Evolutionary conservation across 768 basidiomycete genomes (phyloP).

Genomic region (Leucocoprinus sp.): DNA sequence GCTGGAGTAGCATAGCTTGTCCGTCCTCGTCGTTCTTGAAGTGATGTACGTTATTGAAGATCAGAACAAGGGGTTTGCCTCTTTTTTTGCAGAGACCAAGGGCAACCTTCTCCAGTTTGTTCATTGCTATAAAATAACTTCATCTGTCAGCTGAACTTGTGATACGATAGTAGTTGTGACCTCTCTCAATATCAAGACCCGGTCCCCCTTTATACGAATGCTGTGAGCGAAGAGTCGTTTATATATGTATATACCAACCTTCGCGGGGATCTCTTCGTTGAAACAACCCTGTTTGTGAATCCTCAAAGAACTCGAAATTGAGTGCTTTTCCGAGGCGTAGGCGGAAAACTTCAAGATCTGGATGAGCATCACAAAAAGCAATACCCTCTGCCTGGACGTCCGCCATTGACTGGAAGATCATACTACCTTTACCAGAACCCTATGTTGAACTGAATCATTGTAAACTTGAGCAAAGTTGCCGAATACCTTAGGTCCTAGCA

Average conservation of each 20-base stretch:
- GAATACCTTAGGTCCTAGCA: conserved; percentile 69
- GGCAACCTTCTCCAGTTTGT: conserved; percentile 83
- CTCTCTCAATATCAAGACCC: conserved; percentile 74
- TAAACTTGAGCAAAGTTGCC: conserved; percentile 2
- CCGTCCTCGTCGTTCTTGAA: conserved; percentile 76
- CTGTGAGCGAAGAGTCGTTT: neutral
- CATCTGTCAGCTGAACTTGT: neutral
- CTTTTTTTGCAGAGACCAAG: conserved; percentile 47
- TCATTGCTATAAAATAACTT: conserved; percentile 42
- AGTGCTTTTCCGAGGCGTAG: conserved; percentile 79
- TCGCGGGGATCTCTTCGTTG: conserved; percentile 79
- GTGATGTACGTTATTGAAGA: conserved; percentile 73
- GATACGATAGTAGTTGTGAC: conserved; percentile 23
- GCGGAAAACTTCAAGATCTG: conserved; percentile 81
- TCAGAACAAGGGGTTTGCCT: conserved; percentile 66
- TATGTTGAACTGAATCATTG: conserved; percentile 17
- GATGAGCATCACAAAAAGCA: conserved; percentile 76
- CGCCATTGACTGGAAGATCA: conserved; percentile 79
- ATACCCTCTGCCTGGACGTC: conserved; percentile 61
- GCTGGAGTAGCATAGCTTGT: conserved; percentile 69
- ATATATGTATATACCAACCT: conserved; percentile 27
- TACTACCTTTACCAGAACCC: conserved; percentile 79
- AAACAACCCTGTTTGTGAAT: conserved; percentile 73
- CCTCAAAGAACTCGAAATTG: conserved; percentile 82
- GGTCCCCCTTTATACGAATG: conserved; percentile 48